Evolutionary conservation across 192 early-diverging fungal species (phyloP), one percentile per base, ranked within the genome.

Genomic region (Mortierella alpina): DNA sequence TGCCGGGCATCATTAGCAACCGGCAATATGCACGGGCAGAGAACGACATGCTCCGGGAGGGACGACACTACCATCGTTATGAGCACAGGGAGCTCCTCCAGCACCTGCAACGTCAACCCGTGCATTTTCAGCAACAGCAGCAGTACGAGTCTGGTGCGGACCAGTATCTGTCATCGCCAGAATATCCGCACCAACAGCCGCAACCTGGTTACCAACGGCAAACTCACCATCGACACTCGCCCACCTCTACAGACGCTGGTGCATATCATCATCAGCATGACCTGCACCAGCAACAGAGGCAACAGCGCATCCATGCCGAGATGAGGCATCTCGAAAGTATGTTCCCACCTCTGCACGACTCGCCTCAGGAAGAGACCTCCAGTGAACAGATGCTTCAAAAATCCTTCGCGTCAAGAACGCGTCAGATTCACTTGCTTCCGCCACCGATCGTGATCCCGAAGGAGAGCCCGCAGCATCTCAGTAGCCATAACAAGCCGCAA

Each of bases 291-390:
- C 39, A 67, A 12, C 65, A 67, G n/a, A 42, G 41, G 3, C 44
- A 59, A 46, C 41, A 47, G 15, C 67, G 17, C 44, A 14, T 53
- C 13, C 73, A 57, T 6, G 14, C 73, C 20, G 66, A 75, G 23
- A 75, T 75, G 73, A 68, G 13, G 39, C 42, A 17, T 17, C 68
- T 69, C 41, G 75, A 70, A 41, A 39, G 54, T 47, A 63, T 66
- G 75, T 70, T 70, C 47, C 75, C 66, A 18, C 75, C 68, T 1
- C 53, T 77, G 39, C 68, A 77, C 17, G 68, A 70, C 17, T 44
- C 51, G 31, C 75, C 68, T 1, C 53, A 70, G 39, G 62, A 77
- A 15, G 68, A 70, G 11, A 23, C 51, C 9, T 20, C 15, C 20
- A 12, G 49, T 22, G 68, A 70, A 39, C 68, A 51, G 18, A 58